Evolutionary conservation across 2,329 filamentous ascomycete genomes (phyloP).

Genomic region (Claviceps capensis): DNA sequence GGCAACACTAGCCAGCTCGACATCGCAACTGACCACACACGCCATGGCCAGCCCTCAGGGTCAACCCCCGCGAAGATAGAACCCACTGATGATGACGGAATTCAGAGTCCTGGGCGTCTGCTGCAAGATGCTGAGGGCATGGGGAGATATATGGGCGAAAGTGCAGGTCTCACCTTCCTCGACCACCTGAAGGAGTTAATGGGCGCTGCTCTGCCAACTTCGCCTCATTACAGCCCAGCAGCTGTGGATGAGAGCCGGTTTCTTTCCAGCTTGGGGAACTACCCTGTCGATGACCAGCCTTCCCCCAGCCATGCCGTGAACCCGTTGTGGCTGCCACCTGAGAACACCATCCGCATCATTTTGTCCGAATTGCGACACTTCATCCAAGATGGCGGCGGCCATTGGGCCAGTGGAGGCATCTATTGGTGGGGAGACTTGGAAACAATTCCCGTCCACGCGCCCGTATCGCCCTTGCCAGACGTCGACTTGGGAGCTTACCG

Average conservation of each 20-base stretch:
- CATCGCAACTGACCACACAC: neutral
- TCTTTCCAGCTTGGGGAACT: constrained; percentile 27
- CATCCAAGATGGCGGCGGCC: constrained; percentile 30
- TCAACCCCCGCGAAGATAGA: constrained; percentile 7
- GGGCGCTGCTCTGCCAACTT: constrained; percentile 9
- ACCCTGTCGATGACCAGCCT: constrained; percentile 33
- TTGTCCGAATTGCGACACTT: constrained; percentile 27
- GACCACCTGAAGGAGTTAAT: constrained; percentile 36
- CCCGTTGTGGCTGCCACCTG: constrained; percentile 24
- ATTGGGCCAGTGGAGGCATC: constrained; percentile 30
- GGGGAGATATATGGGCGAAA: constrained; percentile 33
- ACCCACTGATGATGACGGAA: constrained; percentile 12
- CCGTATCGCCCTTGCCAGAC: constrained; percentile 9
- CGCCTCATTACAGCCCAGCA: constrained; percentile 1
- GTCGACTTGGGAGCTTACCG: constrained; percentile 18
- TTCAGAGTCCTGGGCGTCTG: constrained; percentile 23
- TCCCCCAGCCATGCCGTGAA: constrained; percentile 25
- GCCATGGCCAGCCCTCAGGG: constrained; percentile 2
- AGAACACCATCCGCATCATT: constrained; percentile 23
- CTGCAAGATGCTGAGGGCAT: constrained; percentile 31
- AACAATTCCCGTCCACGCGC: constrained; percentile 15
- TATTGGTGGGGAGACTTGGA: constrained; percentile 33
- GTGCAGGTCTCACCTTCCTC: constrained; percentile 35
- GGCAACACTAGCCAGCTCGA: neutral
- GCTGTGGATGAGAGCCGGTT: constrained; percentile 15